Base-by-base conservation (phyloP, 2,329 filamentous ascomycete species). In the Arthroderma uncinatum region DNA sequence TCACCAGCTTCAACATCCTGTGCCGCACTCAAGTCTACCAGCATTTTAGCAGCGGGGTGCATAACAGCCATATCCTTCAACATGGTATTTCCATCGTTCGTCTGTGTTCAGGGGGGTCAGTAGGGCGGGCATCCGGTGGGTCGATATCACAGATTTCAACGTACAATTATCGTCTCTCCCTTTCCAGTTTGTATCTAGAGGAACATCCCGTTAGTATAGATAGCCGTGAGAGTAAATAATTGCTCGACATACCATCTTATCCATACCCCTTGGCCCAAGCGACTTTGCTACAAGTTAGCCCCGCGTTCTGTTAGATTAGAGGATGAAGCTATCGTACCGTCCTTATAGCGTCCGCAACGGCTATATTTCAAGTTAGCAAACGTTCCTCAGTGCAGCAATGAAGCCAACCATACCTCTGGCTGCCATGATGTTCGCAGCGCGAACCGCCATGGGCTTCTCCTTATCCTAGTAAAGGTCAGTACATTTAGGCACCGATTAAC, bases 1-100 rank as follows among this genome's bases (percentile, higher is more conserved):
- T 98, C 93, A 76, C 93, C 93, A 62, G 93, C 93, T 74, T 98
- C 93, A 60, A 98, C 90, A 78, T 98, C 93, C 74, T 98, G 93
- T 63, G 93, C 93, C 64, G 93, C 89, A 67, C 92, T 94, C 61
- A 98, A 82, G 73, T 98, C 91, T 68, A 98, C 93, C 64, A 98
- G 81, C 93, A 98, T 98, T 78, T 95, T 96, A 54, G 93, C 93
- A 53, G 94, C 95, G n/a, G 93, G 93, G 71, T 98, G 93, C 86
- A 98, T 90, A 64, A 98, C 93, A 63, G 89, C 87, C 93, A 98
- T 97, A 79, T 92, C 92, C 78, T 88, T 95, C 70, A 98, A 78
- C 92, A 98, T 98, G 58, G 93, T 98, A 78, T 94, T 95, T 73
- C 93, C 93, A 76, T 98, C 93, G 79, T 98, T 98, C 69, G 93